Evolutionary conservation across 1,284 basidiomycete species (phyloP), one percentile per base, ranked within the genome.

Genomic region (Pisolithus thermaeus): DNA sequence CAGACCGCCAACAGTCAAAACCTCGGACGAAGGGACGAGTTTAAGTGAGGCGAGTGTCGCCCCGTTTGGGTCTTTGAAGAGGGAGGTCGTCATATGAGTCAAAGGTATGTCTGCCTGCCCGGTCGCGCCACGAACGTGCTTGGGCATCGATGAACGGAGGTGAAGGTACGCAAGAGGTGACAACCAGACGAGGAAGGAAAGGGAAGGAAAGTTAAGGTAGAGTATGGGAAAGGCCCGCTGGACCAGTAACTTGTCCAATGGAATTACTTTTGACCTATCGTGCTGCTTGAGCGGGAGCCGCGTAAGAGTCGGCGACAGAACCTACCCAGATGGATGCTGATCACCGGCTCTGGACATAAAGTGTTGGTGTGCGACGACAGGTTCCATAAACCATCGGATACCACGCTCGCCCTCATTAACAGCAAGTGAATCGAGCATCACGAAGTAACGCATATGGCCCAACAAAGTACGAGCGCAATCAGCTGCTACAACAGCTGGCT

Each of bases 351-450:
- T 22, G 18, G 62, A 37, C 18, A 12, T 53, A 14, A 66, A 62
- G 57, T 66, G 52, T 16, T 56, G 59, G 25, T 56, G 52, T 23
- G 55, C 53, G n/a, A 2, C 54, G 42, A 60, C 83, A 76, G 32
- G 84, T 57, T 83, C 82, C 45, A 73, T 79, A 61, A 90, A 89
- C 88, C 88, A 90, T 46, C 79, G 73, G 32, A 85, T 73, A 1
- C 87, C 87, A 40, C 74, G 75, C 47, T 82, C 80, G 3, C 80
- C 78, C 64, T 81, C 80, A 6, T 73, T 68, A 0, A 84, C 82
- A 0, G 87, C 86, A 18, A 90, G 67, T 20, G 73, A 72, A 59
- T 90, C 87, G 14, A 90, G 67, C 67, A 79, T 77, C 67, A 87
- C 83, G 18, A 90, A 73, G 64, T 89, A 86, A 20, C 71, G 72